phyloP scores from a whole-genome alignment of 2,329 filamentous ascomycete genomes.

The Fusarium tjaetaba region DNA sequence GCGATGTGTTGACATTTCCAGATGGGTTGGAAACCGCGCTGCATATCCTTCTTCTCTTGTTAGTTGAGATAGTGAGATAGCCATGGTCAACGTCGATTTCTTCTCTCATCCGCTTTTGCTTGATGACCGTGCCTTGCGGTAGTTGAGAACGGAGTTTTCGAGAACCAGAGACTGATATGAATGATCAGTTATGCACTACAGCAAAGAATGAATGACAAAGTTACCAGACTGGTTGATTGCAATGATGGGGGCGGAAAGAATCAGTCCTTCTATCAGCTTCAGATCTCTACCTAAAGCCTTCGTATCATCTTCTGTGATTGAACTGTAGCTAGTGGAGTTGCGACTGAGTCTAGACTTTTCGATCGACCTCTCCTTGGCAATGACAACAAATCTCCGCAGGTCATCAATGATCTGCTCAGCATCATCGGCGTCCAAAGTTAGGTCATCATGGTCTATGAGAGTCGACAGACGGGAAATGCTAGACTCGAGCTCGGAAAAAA shows the following conservation, averaged over 20 bases:
- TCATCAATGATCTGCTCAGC: slow-evolving; percentile 30
- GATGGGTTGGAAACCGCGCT: neutral
- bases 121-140: slow-evolving; percentile 4
- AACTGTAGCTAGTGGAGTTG: fast-evolving
- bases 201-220: fast-evolving
- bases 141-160: neutral
- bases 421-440: slow-evolving; percentile 16
- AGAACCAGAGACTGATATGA: neutral
- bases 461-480: slow-evolving; percentile 16
- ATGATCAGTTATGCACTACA: neutral
- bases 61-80: slow-evolving; percentile 7
- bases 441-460: slow-evolving; percentile 4
- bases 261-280: slow-evolving; percentile 11
- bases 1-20: neutral
- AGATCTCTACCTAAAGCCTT: neutral
- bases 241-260: slow-evolving; percentile 1
- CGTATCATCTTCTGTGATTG: neutral
- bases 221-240: slow-evolving; percentile 13
- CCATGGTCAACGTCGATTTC: slow-evolving; percentile 10
- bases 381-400: neutral
- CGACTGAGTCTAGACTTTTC: neutral
- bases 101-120: slow-evolving; percentile 23
- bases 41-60: slow-evolving; percentile 12
- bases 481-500: slow-evolving; percentile 21
- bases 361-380: slow-evolving; percentile 4